Evolutionary conservation across 495 filamentous ascomycete genomes (phyloP).

Genomic region (Xylaria nigripes): DNA sequence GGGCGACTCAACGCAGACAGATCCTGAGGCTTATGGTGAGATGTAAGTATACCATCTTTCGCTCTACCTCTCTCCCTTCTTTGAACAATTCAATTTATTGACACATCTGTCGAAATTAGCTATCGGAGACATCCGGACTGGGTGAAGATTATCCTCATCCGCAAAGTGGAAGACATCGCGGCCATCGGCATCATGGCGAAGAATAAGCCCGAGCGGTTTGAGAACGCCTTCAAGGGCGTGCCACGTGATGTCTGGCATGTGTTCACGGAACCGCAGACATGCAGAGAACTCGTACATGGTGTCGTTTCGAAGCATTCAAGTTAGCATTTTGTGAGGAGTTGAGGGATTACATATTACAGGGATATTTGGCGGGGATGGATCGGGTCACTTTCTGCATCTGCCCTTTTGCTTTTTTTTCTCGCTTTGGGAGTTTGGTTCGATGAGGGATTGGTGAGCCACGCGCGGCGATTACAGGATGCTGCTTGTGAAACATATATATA

Average conservation of each 20-base stretch:
- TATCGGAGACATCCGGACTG: conserved; percentile 53
- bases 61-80: not conserved
- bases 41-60: conserved; percentile 38
- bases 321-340: not conserved
- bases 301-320: conserved; percentile 19
- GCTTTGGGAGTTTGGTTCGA: not conserved
- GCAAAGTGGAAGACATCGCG: conserved; percentile 71
- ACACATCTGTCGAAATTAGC: conserved; percentile 17
- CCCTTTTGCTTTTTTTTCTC: not conserved
- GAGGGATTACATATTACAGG: not conserved
- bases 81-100: not conserved
- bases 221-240: conserved; percentile 71
- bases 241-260: conserved; percentile 66
- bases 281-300: conserved; percentile 32
- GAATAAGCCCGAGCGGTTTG: conserved; percentile 67
- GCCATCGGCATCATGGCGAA: conserved; percentile 59
- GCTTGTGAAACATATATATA: not conserved
- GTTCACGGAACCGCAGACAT: conserved; percentile 67
- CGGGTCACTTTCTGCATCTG: not conserved
- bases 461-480: not conserved
- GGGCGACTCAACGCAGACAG: conserved; percentile 84
- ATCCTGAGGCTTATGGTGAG: conserved; percentile 84
- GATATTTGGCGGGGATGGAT: not conserved
- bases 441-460: not conserved
- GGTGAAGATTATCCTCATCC: conserved; percentile 73